These are phyloP conservation scores for Artemisia argyi DNA, from an alignment of 129 eudicot genomes.

Conservation along the genomic window DNA sequence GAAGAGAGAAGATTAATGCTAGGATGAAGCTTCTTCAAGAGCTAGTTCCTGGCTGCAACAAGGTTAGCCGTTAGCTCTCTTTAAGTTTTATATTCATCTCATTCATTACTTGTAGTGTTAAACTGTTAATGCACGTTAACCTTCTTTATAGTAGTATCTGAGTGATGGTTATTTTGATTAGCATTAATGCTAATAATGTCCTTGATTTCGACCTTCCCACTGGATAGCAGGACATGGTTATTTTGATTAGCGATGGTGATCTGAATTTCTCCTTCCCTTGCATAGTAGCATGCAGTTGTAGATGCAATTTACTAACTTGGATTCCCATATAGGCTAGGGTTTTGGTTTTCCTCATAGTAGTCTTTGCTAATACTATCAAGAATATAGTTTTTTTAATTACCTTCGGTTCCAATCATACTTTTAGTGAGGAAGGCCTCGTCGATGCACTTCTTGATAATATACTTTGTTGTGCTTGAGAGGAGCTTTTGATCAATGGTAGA, in stretches of 20 bases:
- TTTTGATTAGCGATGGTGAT: not conserved
- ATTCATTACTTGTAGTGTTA: slow-evolving; percentile 28
- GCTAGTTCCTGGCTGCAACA: slow-evolving; percentile 97
- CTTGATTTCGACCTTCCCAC: not conserved
- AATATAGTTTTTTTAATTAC: too few relatives aligned
- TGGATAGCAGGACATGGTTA: too few relatives aligned
- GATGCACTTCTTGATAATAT: too few relatives aligned
- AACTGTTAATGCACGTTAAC: slow-evolving; percentile 21
- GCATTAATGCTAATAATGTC: not conserved
- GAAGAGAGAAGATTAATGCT: slow-evolving; percentile 99
- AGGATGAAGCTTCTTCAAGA: slow-evolving; percentile 98
- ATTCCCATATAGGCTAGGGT: too few relatives aligned
- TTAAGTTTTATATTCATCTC: not conserved
- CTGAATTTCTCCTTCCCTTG: not conserved
- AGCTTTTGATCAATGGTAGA: too few relatives aligned
- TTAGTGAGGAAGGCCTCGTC: too few relatives aligned
- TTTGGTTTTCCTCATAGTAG: not conserved
- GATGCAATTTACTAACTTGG: not conserved
- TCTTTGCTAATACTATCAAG: too few relatives aligned
- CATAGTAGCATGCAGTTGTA: slow-evolving; percentile 24
- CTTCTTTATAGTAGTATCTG: not conserved
- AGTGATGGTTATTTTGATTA: too few relatives aligned
- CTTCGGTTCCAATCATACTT: too few relatives aligned
- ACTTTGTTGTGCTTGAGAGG: too few relatives aligned
- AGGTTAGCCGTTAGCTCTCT: slow-evolving; percentile 47